Evolutionary conservation across 495 filamentous ascomycete genomes (phyloP).

Genomic region (Penicillium verhagenii): DNA sequence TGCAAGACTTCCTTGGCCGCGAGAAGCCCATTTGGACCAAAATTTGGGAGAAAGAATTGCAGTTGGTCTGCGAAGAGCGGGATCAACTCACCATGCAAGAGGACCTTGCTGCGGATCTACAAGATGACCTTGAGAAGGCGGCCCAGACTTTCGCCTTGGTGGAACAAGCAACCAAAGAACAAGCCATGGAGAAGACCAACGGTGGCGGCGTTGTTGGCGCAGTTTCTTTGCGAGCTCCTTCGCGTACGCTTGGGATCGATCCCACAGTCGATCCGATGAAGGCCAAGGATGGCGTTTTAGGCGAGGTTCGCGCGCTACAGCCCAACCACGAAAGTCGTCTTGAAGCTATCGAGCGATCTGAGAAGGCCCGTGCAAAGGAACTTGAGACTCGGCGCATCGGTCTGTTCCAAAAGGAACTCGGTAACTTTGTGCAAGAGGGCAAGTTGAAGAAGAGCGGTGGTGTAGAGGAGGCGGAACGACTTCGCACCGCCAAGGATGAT

Average conservation of each 20-base stretch:
- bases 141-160: conserved; percentile 89
- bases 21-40: conserved; percentile 98
- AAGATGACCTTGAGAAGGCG: conserved; percentile 94
- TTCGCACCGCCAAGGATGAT: conserved; percentile 83
- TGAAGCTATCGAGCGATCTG: conserved; percentile 93
- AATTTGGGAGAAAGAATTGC: conserved; percentile 96
- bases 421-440: conserved; percentile 84
- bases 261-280: conserved; percentile 67
- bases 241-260: conserved; percentile 64
- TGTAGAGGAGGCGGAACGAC: conserved; percentile 87
- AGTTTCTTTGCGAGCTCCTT: conserved; percentile 45
- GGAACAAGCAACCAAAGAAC: conserved; percentile 94
- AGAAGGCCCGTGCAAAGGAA: conserved; percentile 84
- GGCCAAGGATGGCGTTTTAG: conserved; percentile 87
- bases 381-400: conserved; percentile 73
- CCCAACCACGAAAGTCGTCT: conserved; percentile 91
- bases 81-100: conserved; percentile 94
- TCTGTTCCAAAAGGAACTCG: conserved; percentile 86
- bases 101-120: conserved; percentile 84
- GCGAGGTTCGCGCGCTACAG: conserved; percentile 89
- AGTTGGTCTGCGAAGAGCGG: conserved; percentile 90
- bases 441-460: conserved; percentile 94
- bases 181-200: conserved; percentile 66
- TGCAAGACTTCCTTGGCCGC: conserved; percentile 84
- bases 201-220: conserved; percentile 25